Evolutionary conservation across 768 basidiomycete species (phyloP).

Genomic region (Rubroboletus satanas): DNA sequence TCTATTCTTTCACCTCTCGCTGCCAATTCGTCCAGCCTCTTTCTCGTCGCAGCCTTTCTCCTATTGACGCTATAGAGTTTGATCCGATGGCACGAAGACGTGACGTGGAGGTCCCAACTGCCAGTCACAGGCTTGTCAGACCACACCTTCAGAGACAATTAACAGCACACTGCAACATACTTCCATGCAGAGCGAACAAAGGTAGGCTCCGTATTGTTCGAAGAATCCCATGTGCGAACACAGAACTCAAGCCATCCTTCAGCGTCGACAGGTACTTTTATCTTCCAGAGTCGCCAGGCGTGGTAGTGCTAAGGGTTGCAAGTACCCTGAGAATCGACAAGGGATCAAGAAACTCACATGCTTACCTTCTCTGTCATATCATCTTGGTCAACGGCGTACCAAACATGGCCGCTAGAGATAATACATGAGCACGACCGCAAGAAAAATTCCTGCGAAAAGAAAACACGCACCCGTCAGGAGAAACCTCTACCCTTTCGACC

Average conservation of each 20-base stretch:
- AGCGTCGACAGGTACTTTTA: slow-evolving; percentile 48
- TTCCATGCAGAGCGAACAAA: slow-evolving; percentile 54
- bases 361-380: slow-evolving; percentile 16
- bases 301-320: slow-evolving; percentile 43
- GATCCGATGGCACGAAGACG: slow-evolving; percentile 51
- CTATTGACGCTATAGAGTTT: slow-evolving; percentile 52
- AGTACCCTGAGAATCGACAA: not conserved
- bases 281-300: slow-evolving; percentile 53
- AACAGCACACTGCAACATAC: slow-evolving; percentile 29
- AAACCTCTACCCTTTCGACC: slow-evolving; percentile 55
- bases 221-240: slow-evolving; percentile 55
- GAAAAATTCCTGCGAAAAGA: not conserved
- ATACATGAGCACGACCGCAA: not conserved
- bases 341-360: not conserved
- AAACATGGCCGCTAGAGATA: slow-evolving; percentile 10
- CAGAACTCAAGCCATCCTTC: slow-evolving; percentile 57
- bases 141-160: not conserved
- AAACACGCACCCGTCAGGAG: slow-evolving; percentile 16
- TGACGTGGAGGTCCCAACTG: slow-evolving; percentile 53
- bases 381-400: slow-evolving; percentile 15
- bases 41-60: slow-evolving; percentile 39
- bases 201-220: slow-evolving; percentile 54
- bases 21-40: slow-evolving; percentile 39
- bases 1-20: slow-evolving; percentile 34
- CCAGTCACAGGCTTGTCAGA: not conserved